phyloP scores from a whole-genome alignment of 305 asterid genomes.

The Fraxinus dipetala region DNA sequence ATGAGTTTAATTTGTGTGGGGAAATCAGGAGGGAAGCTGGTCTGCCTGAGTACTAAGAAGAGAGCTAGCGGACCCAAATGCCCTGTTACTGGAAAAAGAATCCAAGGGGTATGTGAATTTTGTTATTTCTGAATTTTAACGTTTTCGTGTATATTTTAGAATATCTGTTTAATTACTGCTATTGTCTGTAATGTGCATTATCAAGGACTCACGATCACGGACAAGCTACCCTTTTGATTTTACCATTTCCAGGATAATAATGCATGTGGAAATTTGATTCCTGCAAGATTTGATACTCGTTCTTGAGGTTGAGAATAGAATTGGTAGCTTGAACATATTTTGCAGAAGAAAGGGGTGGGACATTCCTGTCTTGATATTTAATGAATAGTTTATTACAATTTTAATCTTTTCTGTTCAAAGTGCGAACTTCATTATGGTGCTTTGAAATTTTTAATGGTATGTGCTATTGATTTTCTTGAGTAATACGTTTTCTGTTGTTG shows the following conservation, averaged over 20 bases:
- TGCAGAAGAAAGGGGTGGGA: not conserved
- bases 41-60: conserved; percentile 76
- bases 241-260: not conserved
- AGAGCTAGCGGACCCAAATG: conserved; percentile 88
- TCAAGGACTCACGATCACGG: not conserved
- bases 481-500: not conserved
- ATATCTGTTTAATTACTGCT: not conserved
- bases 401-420: not conserved
- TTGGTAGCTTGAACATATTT: not conserved
- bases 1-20: not conserved
- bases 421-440: not conserved
- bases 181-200: not conserved
- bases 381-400: not conserved
- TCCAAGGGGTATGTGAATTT: conserved; percentile 67
- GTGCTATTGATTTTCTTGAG: not conserved
- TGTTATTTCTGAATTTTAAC: not conserved
- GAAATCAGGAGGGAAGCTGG: conserved; percentile 67
- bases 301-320: not conserved
- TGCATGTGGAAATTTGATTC: not conserved
- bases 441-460: not conserved
- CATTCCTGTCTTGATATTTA: not conserved
- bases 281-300: not conserved
- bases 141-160: not conserved
- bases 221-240: not conserved
- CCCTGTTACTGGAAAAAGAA: conserved; percentile 83